Evolutionary conservation across 2,329 filamentous ascomycete species (phyloP).

Genomic region (Xylaria multiplex): DNA sequence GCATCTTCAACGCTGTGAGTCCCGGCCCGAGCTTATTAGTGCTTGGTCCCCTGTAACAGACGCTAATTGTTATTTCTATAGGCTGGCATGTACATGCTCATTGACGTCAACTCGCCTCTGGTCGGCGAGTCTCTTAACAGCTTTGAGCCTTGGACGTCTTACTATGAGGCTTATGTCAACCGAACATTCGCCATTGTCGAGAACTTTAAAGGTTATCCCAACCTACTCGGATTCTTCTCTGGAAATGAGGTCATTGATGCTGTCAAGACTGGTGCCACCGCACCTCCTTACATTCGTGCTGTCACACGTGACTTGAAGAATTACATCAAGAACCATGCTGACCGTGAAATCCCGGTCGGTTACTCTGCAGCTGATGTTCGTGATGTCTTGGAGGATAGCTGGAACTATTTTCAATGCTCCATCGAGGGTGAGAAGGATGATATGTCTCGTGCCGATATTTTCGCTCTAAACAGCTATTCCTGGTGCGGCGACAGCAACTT

Average conservation of each 20-base stretch:
- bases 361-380: constrained; percentile 86
- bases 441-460: constrained; percentile 75
- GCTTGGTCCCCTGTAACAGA: not conserved
- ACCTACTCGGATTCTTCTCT: constrained; percentile 78
- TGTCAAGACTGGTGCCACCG: constrained; percentile 65
- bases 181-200: constrained; percentile 74
- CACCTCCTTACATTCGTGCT: constrained; percentile 77
- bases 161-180: constrained; percentile 70
- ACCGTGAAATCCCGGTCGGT: constrained; percentile 77
- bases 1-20: constrained; percentile 70
- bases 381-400: constrained; percentile 76
- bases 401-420: constrained; percentile 78
- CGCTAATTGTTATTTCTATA: constrained; percentile 25
- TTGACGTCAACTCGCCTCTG: constrained; percentile 74
- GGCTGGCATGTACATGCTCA: constrained; percentile 73
- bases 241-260: constrained; percentile 83
- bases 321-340: constrained; percentile 77
- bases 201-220: constrained; percentile 73
- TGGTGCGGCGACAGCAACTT: constrained; percentile 75
- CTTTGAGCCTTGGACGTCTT: constrained; percentile 66
- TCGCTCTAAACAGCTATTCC: constrained; percentile 81
- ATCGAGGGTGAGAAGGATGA: constrained; percentile 63
- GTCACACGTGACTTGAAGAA: constrained; percentile 83
- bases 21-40: not conserved
- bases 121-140: constrained; percentile 67